Evolutionary conservation across 2,329 filamentous ascomycete genomes (phyloP).

Genomic region (Furcasterigmium sp.): DNA sequence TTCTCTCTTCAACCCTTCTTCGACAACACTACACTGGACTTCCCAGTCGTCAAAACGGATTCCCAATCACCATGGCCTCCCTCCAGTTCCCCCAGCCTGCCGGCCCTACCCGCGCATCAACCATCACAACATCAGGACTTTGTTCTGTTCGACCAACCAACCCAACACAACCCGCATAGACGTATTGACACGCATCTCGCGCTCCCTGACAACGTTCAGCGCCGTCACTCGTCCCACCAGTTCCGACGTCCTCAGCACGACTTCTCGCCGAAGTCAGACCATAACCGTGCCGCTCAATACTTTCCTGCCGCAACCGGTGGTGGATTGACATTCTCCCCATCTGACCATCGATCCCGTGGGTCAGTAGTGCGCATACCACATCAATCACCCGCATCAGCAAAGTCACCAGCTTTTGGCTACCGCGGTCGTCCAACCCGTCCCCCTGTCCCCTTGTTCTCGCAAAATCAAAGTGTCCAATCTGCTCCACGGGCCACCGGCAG

Average conservation of each 20-base stretch:
- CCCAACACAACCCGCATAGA: constrained; percentile 36
- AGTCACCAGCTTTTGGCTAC: background rate
- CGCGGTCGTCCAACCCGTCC: constrained; percentile 39
- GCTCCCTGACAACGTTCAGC: constrained; percentile 24
- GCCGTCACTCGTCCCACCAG: constrained; percentile 38
- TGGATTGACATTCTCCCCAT: too few species aligned
- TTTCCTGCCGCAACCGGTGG: too few species aligned
- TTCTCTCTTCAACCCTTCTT: constrained; percentile 43
- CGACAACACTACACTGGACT: constrained; percentile 62
- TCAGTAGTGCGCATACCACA: too few species aligned
- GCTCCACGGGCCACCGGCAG: constrained; percentile 32
- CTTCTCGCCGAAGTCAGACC: too few species aligned
- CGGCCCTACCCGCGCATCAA: constrained; percentile 53
- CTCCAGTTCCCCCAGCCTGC: constrained; percentile 59
- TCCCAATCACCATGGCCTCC: constrained; percentile 75
- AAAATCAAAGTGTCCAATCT: constrained; percentile 53
- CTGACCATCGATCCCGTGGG: too few species aligned
- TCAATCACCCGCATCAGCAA: too few species aligned
- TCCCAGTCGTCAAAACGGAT: constrained; percentile 79
- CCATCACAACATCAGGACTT: constrained; percentile 63
- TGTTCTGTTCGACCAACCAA: constrained; percentile 63
- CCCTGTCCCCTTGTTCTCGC: constrained; percentile 69
- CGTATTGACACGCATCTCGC: constrained; percentile 32
- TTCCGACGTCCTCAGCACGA: constrained; percentile 35
- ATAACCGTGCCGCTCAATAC: too few species aligned